Evolutionary conservation across 352 stramenopile genomes (phyloP), one percentile per base, ranked within the genome.

Genomic region (Plasmopara viticola): DNA sequence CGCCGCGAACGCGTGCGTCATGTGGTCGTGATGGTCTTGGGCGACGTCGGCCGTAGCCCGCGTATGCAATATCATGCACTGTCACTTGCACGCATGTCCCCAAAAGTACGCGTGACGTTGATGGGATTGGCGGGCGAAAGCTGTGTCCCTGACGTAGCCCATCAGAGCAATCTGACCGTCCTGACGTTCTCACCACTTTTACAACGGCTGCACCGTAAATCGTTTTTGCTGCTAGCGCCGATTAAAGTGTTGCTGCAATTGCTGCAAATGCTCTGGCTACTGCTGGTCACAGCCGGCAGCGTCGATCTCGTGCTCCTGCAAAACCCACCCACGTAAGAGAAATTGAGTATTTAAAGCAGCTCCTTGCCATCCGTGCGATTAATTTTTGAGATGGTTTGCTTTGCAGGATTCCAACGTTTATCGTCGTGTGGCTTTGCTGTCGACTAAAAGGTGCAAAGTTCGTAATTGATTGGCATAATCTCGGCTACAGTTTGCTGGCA

Each of bases 381-480:
- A 8, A 29, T 28, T 37, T n/a, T 10, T 40, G 33, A 18, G 20
- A 17, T 41, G 55, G 33, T 56, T 53, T 34, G 44, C 29, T 15
- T 15, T 39, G 41, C 37, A 95, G 88, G 17, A 96, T 99, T 52
- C 97, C 97, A 14, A 96, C 95, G 17, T 81, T 99, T 39, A 65
- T 95, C 6, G 75, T 98, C 7, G 80, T 92, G 40, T 70, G 62
- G 62, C 58, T 70, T 20, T 67, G 62, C 47, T 70, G 62, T 31
- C 53, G 62, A 18, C 53, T 90, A 25, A 88, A 95, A 18, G 64
- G 84, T 17, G 85, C 95, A 28, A 85, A 84, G 48, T 94, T 99
- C 46, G 79, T 99, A 12, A 95, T 99, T 60, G 97, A 99, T 68
- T 99, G 97, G 97, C 97, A 99, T 72, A 99, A 99, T 75, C 67